Evolutionary conservation across 2,329 filamentous ascomycete species (phyloP).

Genomic region (Xylaria sp.): DNA sequence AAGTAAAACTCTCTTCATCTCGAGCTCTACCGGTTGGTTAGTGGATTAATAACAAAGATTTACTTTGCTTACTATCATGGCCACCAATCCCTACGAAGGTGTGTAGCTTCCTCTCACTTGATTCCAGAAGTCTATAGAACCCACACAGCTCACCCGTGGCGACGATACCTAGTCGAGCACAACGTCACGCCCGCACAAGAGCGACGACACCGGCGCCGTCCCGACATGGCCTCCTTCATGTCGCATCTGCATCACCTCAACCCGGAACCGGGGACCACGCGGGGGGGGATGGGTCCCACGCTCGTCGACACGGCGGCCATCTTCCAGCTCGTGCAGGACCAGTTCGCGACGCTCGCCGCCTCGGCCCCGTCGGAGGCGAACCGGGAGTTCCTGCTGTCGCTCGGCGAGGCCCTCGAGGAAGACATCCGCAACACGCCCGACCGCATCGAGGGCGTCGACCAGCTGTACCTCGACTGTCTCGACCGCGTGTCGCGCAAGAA

Average conservation of each 20-base stretch:
- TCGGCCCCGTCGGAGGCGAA: conserved; percentile 63
- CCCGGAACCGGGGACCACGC: conserved; percentile 58
- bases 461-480: conserved; percentile 68
- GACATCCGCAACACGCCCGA: conserved; percentile 65
- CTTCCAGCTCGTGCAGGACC: conserved; percentile 69
- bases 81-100: conserved; percentile 52
- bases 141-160: conserved; percentile 4
- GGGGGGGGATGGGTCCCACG: conserved; percentile 69
- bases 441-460: conserved; percentile 65
- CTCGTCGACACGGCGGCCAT: conserved; percentile 68
- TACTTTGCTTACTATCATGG: conserved; percentile 48
- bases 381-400: conserved; percentile 61
- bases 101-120: conserved; percentile 21
- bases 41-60: background rate
- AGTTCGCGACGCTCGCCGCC: conserved; percentile 62
- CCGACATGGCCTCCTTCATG: conserved; percentile 73
- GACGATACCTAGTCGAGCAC: conserved; percentile 66
- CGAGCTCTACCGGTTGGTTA: background rate
- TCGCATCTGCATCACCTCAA: conserved; percentile 67
- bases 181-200: conserved; percentile 63
- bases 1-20: background rate
- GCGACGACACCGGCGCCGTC: conserved; percentile 59
- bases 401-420: conserved; percentile 60
- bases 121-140: background rate
- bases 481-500: conserved; percentile 67